phyloP scores from a whole-genome alignment of 1,284 basidiomycete species.

The Ceratobasidium sp. region DNA sequence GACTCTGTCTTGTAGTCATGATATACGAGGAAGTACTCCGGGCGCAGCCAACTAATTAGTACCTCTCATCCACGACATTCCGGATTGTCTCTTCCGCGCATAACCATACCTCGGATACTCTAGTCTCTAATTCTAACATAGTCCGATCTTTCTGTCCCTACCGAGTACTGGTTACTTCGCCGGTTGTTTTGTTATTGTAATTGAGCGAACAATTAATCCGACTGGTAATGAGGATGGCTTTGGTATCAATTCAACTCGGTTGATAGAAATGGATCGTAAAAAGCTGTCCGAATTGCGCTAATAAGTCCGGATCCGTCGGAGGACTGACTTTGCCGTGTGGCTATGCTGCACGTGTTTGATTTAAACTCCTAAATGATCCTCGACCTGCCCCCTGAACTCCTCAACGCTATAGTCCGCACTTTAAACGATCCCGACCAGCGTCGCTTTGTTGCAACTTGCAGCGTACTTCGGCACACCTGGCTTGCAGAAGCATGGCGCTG shows the following conservation, averaged over 20 bases:
- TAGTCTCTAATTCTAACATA: constrained; percentile 32
- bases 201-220: constrained; percentile 17
- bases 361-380: constrained; percentile 33
- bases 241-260: background rate
- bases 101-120: constrained; percentile 30
- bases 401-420: constrained; percentile 28
- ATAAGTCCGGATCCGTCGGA: background rate
- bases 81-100: background rate
- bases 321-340: background rate
- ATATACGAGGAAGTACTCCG: constrained; percentile 54
- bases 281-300: background rate
- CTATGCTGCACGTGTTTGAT: constrained; percentile 10
- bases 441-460: constrained; percentile 21
- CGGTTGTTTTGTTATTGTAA: constrained; percentile 32
- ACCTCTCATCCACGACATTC: background rate
- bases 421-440: constrained; percentile 25
- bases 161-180: constrained; percentile 7
- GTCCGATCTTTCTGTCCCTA: constrained; percentile 16
- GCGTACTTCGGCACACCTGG: constrained; percentile 26
- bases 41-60: constrained; percentile 23
- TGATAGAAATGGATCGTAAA: background rate
- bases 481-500: constrained; percentile 34
- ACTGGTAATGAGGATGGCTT: constrained; percentile 1
- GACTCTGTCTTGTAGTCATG: constrained; percentile 47
- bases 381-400: constrained; percentile 31